These are phyloP conservation scores for Candida pseudoglaebosa DNA, from an alignment of 805 yeast species.

Conservation along the genomic window DNA sequence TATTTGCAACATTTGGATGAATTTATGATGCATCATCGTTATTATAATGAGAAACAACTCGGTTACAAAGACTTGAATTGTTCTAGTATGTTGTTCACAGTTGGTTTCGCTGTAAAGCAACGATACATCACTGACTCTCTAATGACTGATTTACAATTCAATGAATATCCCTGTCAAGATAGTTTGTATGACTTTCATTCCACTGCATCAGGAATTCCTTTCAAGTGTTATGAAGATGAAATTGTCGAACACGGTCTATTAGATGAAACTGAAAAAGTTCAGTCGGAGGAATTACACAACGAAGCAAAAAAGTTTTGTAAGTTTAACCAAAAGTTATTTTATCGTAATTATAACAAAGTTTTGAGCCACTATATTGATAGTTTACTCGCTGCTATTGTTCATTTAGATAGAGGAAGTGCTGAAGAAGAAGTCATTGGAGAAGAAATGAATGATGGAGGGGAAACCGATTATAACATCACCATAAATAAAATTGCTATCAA, in stretches of 20 bases:
- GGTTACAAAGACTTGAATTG: conserved; percentile 59
- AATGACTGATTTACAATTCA: conserved; percentile 11
- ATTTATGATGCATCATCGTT: conserved; percentile 60
- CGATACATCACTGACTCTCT: conserved; percentile 20
- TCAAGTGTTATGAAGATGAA: conserved; percentile 30
- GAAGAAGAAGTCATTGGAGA: conserved; percentile 29
- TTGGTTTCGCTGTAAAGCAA: conserved; percentile 41
- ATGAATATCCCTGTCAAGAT: conserved; percentile 16
- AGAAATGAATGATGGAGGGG: conserved; percentile 35
- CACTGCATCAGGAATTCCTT: conserved; percentile 17
- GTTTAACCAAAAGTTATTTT: conserved; percentile 9
- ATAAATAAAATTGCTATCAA: conserved; percentile 25
- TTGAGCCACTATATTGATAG: conserved; percentile 34
- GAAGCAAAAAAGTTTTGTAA: conserved; percentile 12
- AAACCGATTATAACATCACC: conserved; percentile 13
- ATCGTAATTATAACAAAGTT: conserved; percentile 11
- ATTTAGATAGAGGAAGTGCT: conserved; percentile 39
- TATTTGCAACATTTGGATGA: conserved; percentile 52
- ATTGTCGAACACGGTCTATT: conserved; percentile 34
- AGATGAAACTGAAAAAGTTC: conserved; percentile 30
- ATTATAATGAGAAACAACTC: conserved; percentile 44
- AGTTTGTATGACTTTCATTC: conserved; percentile 18
- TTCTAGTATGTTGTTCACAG: conserved; percentile 51
- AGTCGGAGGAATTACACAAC: conserved; percentile 2
- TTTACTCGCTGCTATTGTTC: conserved; percentile 26